Evolutionary conservation across 257 asterid genomes (phyloP).

Genomic region (Phtheirospermum japonicum): DNA sequence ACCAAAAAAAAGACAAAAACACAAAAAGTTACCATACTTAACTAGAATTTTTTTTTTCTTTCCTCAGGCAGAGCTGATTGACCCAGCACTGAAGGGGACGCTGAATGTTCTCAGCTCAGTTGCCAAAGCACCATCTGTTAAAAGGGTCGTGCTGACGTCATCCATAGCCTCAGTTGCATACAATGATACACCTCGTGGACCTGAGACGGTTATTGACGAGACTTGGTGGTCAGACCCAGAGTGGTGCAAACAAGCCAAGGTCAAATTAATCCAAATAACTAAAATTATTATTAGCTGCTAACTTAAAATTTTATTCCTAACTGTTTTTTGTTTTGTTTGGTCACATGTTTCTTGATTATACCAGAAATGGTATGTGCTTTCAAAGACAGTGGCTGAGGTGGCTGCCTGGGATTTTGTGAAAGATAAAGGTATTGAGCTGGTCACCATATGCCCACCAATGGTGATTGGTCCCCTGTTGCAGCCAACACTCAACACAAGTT

Average conservation of each 20-base stretch:
- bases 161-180: conserved; percentile 55
- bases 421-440: conserved; percentile 35
- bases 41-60: too few species aligned
- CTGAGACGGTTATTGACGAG: conserved; percentile 43
- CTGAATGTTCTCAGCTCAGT: conserved; percentile 62
- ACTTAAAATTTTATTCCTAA: too few species aligned
- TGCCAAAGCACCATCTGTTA: conserved; percentile 50
- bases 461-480: conserved; percentile 42
- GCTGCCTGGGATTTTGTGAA: conserved; percentile 47
- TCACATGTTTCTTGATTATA: too few species aligned
- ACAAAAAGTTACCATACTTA: too few species aligned
- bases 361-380: conserved; percentile 42
- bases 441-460: conserved; percentile 38
- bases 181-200: conserved; percentile 50
- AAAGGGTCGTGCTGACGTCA: conserved; percentile 59
- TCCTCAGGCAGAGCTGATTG: conserved; percentile 60
- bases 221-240: conserved; percentile 58
- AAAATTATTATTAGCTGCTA: too few species aligned
- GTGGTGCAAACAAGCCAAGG: conserved; percentile 39
- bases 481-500: conserved; percentile 43
- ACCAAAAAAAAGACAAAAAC: too few species aligned
- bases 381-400: conserved; percentile 50
- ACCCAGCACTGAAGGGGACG: conserved; percentile 68
- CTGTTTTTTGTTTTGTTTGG: neutral
- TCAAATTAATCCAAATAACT: too few species aligned